phyloP scores from a whole-genome alignment of 2,329 filamentous ascomycete species.

The Pseudocercospora cruenta region DNA sequence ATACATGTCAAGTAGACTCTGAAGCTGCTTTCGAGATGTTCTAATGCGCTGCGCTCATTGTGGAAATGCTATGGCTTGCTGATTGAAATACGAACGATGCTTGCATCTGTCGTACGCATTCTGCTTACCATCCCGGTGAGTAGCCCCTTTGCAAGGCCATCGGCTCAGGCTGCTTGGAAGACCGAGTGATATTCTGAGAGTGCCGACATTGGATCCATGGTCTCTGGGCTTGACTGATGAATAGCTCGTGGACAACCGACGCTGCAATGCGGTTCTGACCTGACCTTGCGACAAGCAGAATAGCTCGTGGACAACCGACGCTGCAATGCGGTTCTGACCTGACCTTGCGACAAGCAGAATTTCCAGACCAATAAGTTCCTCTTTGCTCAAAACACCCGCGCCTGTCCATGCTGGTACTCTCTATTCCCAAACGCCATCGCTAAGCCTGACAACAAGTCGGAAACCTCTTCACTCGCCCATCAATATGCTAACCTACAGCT shows the following conservation, averaged over 20 bases:
- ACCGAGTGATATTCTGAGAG: not conserved
- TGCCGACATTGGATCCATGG: not conserved
- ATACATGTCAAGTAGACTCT: not conserved
- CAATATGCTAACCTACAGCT: slow-evolving; percentile 32
- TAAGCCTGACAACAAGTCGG: slow-evolving; percentile 15
- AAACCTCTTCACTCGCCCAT: slow-evolving; percentile 26
- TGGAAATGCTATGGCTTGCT: not conserved
- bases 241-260: not conserved
- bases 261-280: not conserved
- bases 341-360: too few species aligned
- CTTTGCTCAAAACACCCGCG: not conserved
- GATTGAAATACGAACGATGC: not conserved
- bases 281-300: too few species aligned
- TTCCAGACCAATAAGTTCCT: not conserved
- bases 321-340: too few species aligned
- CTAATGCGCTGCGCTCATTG: not conserved
- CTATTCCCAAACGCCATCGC: slow-evolving; percentile 28
- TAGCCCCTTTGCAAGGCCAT: not conserved
- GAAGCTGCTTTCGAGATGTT: not conserved
- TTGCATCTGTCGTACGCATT: not conserved
- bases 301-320: too few species aligned
- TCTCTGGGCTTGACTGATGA: not conserved
- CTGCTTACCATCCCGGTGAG: not conserved
- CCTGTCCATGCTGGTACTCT: not conserved
- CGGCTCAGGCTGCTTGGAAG: not conserved